Evolutionary conservation across 2,329 filamentous ascomycete genomes (phyloP), one percentile per base, ranked within the genome.

Genomic region (Cytospora leucostoma): DNA sequence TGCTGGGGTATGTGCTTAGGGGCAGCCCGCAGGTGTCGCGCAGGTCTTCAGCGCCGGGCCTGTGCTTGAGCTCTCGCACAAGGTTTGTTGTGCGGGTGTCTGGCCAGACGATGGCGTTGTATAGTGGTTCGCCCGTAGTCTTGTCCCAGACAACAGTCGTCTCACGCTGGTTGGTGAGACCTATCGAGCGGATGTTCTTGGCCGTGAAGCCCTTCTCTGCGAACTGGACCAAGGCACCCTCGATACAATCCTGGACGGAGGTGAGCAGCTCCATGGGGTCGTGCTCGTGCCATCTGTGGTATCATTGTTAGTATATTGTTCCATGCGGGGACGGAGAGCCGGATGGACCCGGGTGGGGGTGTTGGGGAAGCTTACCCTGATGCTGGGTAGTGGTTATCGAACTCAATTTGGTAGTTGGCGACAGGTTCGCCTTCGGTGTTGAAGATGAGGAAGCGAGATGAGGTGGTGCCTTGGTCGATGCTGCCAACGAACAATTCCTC

Each of bases 381-480:
- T 66, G 93, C 82, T 17, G 92, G 91, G 75, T 96, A 94, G 64
- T 89, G 85, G 74, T 96, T 93, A 68, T 87, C 86, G 72, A 96
- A 93, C 74, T 96, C 92, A 68, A 93, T 87, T 77, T 96, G 93
- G 74, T 96, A 92, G 69, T 87, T 88, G 44, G 90, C 92, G 52
- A 95, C 84, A 4, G 91, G 90, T 64, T 90, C 87, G 61, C 93
- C 92, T 50, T 84, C 79, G 67, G 86, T 87, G 76, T 96, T 88
- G 78, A 97, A 97, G 73, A 97, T 93, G 70, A 97, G 84, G 77
- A 97, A 97, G 44, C 93, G 85, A 38, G 92, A 91, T 64, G 90
- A 94, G 37, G 93, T 97, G 13, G 93, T 97, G 64, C 93, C 93
- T 72, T 96, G 92, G 73, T 97, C 93, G 73, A 97, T 93, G 69